Evolutionary conservation across 2,329 filamentous ascomycete species (phyloP), one percentile per base, ranked within the genome.

Genomic region (Ciborinia camelliae): DNA sequence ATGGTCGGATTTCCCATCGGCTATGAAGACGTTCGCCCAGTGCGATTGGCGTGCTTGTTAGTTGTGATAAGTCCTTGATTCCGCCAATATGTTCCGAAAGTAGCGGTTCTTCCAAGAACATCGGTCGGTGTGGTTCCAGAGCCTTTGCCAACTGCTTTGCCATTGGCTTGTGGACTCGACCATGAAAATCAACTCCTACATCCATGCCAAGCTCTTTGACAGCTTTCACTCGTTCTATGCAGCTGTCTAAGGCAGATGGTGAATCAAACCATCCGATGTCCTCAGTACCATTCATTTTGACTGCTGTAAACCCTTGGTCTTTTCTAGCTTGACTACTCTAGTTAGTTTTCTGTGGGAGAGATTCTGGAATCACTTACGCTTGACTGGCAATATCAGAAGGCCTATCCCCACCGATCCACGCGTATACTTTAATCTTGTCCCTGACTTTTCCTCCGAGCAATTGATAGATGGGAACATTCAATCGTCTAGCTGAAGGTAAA

Each of bases 251-350:
- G 0, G 81, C 81, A 0, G 81, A 79, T 0, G 90, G 90, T 0
- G 88, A 89, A 75, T 93, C 90, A 0, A 93, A 80, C 89, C 89
- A 92, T 68, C 85, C 87, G 1, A 92, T 76, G 67, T 92, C 90
- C 72, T 89, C 88, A 0, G 90, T 92, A 7, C 83, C 90, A 73
- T 92, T 92, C 90, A 93, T 92, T 74, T 92, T 92, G 62, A 92
- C 83, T 4, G 83, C 81, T 37, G 79, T 85, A 72, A 90, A 86
- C 0, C 87, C 87, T 74, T 90, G 86, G 14, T 79, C 78, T 70
- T 83, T 81, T 5, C 86, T 80, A 7, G 79, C 80, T 71, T 84
- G 81, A 4, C 84, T 86, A 35, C 35, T 47, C n/a, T 20, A 18
- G 18, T 59, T 59, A 59, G 28, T 12, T 26, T 43, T n/a, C 14